Evolutionary conservation across 768 basidiomycete species (phyloP), one percentile per base, ranked within the genome.

Genomic region (Strobilomyces echinocephalus): DNA sequence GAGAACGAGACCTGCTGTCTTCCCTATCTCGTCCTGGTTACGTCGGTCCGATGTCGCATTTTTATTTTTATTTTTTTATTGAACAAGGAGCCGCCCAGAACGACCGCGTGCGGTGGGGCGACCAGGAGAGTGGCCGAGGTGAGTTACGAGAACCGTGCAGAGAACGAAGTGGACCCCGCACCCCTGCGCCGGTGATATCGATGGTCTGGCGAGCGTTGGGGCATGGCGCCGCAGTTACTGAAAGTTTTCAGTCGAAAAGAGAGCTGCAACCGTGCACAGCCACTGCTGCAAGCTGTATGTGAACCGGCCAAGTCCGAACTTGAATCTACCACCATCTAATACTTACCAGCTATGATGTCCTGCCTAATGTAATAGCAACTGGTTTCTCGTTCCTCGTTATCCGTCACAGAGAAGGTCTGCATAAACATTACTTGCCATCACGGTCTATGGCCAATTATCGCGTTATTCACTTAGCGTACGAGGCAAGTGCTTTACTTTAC

Each of bases 1-100:
- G 65, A 41, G 67, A 69, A 35, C 59, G 59, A 44, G 67, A 68
- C 42, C 68, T 47, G 42, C 60, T 63, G 50, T 55, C 39, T 43
- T 51, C 59, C 39, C 66, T 52, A 24, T 58, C 52, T 30, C 59
- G 60, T 39, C 35, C 66, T 68, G 24, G 18, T 46, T 40, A 54
- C 14, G 24, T 54, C 38, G 12, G 38, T 40, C 5, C 1, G 15
- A 46, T 12, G 33, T 55, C 39, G 30, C 36, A 14, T 60, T 40
- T 18, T 18, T 36, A 11, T 62, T n/a, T n/a, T n/a, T n/a, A n/a
- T 41, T 41, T 53, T 21, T 43, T 56, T 48, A 50, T 40, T 40
- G 43, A 38, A 20, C 44, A 46, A 39, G 12, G 24, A 50, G 59
- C 33, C 58, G 58, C 63, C 67, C 67, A 50, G 30, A 46, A 45